Evolutionary conservation across 1,284 basidiomycete genomes (phyloP), one percentile per base, ranked within the genome.

Genomic region (Veloboletus limbatus): DNA sequence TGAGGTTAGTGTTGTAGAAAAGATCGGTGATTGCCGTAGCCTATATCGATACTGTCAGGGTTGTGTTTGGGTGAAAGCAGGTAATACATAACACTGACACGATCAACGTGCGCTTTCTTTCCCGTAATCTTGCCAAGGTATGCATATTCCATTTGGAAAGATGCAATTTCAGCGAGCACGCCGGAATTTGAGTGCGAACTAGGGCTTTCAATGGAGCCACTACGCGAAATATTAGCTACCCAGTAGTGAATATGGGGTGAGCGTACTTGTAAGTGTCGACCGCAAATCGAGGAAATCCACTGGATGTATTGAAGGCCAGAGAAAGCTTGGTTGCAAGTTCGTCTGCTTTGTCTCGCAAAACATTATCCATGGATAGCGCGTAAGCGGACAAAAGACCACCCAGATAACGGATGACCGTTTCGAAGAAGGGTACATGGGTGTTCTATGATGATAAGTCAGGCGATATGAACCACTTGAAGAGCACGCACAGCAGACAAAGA

Each of bases 351-450:
- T 64, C 54, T 24, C 80, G 64, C 17, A 79, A 62, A 2, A 76
- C 48, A 3, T 53, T 52, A 46, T 78, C 69, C 17, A 65, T 60
- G 2, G 84, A 81, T 0, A 95, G 68, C 18, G 92, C 88, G 60
- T 92, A 88, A 0, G 87, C 90, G 3, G 89, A 88, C 4, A 94
- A 69, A 8, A 94, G 66, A 6, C 91, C 90, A 10, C 92, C 92
- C 4, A 96, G 76, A 65, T 94, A 93, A 20, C 92, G 79, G 48
- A 95, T 96, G 18, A 82, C 78, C 0, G 90, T 94, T 66, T 96
- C 92, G 55, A 95, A 95, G 54, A 84, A 87, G 1, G 84, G 80
- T 0, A 73, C 75, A 27, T 63, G 54, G 46, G 63, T 63, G 51
- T 58, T 53, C 69, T 73, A 40, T 25, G 33, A 35, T 30, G 33